Percentiles rank a stretch among this genome's conserved stretches.
These are phyloP conservation scores for Persicaria maculosa DNA, from an alignment of 148 eudicot genomes.

Conservation along the genomic window DNA sequence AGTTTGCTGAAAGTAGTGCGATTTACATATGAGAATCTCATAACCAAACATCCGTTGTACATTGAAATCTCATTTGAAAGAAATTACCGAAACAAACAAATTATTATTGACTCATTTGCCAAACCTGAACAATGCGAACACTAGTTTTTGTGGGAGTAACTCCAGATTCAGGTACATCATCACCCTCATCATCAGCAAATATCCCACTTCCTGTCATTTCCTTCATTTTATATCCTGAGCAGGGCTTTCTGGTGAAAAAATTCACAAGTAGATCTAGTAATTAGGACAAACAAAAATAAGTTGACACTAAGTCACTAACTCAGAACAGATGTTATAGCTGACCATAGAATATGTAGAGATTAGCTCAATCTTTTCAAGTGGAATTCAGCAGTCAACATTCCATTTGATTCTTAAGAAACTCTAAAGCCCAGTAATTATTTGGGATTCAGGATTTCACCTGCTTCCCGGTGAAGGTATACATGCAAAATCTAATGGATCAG, in stretches of 20 bases:
- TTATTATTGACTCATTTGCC: neutral
- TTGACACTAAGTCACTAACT: neutral
- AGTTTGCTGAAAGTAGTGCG: constrained; percentile 53
- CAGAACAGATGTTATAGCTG: neutral
- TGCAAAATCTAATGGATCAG: neutral
- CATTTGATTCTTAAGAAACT: neutral
- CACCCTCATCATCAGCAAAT: constrained; percentile 50
- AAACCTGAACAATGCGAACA: constrained; percentile 75
- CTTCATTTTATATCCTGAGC: constrained; percentile 84
- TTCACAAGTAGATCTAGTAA: neutral
- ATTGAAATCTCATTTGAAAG: neutral
- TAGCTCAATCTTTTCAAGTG: neutral
- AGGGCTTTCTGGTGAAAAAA: constrained; percentile 41
- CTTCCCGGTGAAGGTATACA: neutral
- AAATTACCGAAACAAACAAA: neutral
- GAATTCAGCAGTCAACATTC: neutral
- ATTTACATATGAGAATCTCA: neutral
- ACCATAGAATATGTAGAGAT: neutral
- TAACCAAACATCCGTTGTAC: neutral
- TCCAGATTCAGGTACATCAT: constrained; percentile 40
- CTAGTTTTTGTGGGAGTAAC: constrained; percentile 40
- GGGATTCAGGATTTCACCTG: neutral
- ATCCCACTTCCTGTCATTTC: constrained; percentile 90
- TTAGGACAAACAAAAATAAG: neutral
- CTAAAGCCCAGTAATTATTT: neutral